Conservation (phyloP, 225 moss, liverwort and hornwort genomes). For the Antitrichia curtipendula region DNA sequence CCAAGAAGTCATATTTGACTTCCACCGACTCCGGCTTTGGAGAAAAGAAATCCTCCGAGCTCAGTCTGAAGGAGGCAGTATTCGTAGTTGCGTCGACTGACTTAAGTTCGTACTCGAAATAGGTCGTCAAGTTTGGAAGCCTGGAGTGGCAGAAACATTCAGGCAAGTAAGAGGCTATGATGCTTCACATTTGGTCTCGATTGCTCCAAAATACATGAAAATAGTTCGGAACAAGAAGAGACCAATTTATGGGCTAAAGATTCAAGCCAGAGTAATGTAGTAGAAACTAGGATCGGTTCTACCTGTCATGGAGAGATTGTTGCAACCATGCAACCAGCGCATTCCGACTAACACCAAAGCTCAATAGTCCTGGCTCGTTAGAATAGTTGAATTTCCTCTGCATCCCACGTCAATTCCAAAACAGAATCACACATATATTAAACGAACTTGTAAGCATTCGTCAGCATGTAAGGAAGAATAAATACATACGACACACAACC, state of each 20-base stretch:
- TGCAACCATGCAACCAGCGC: slow-evolving; percentile 43
- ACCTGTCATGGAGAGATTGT: slow-evolving; percentile 24
- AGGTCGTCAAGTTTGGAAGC: slow-evolving; percentile 24
- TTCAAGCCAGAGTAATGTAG: not conserved
- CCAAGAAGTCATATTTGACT: slow-evolving; percentile 37
- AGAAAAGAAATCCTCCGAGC: slow-evolving; percentile 16
- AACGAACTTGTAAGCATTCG: not conserved
- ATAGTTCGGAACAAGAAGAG: not conserved
- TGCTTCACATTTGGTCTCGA: not conserved
- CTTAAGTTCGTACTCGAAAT: slow-evolving; percentile 39
- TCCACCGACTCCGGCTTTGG: slow-evolving; percentile 10
- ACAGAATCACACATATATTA: not conserved
- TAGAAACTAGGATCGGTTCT: not conserved
- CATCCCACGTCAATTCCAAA: not conserved
- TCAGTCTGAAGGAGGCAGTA: slow-evolving; percentile 15
- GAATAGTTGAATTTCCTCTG: slow-evolving; percentile 25
- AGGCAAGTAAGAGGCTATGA: not conserved
- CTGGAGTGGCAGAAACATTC: not conserved
- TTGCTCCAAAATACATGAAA: not conserved
- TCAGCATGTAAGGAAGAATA: not conserved
- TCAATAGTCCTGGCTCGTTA: slow-evolving; percentile 22
- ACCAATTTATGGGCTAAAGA: not conserved
- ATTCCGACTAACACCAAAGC: slow-evolving; percentile 29
- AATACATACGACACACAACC: not conserved
- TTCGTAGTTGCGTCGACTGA: slow-evolving; percentile 22